Percentiles rank a stretch among this genome's conserved stretches.
These are phyloP conservation scores for Mycosphaerella arachidis DNA, from an alignment of 2,329 filamentous ascomycete genomes.

Conservation along the genomic window DNA sequence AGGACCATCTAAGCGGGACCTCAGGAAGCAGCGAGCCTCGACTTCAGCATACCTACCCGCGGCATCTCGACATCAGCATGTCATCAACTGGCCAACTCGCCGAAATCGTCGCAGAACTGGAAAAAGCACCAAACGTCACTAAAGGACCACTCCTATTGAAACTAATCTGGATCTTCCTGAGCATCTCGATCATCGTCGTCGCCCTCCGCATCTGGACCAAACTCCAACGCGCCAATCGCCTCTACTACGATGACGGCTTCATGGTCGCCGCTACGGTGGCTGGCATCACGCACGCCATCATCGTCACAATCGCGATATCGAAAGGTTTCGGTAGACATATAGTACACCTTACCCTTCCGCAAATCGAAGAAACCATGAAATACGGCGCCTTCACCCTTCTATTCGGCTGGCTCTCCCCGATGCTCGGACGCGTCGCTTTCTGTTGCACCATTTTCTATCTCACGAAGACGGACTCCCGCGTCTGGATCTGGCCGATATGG, in stretches of 20 bases:
- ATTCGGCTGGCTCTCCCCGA: constrained; percentile 25
- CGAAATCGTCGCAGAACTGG: neutral
- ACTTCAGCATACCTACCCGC: neutral
- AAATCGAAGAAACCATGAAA: constrained; percentile 18
- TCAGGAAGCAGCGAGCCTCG: neutral
- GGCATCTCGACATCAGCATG: neutral
- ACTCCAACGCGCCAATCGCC: constrained; percentile 18
- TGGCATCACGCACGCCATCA: constrained; percentile 24
- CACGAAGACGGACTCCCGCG: constrained; percentile 22
- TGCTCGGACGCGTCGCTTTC: constrained; percentile 28
- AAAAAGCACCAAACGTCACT: constrained; percentile 8
- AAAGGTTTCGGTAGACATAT: constrained; percentile 28
- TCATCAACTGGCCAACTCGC: neutral
- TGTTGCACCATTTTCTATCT: constrained; percentile 29
- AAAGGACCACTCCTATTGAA: constrained; percentile 11
- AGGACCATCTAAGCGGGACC: neutral
- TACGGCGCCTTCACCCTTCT: constrained; percentile 23
- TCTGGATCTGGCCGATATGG: constrained; percentile 28
- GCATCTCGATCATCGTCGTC: constrained; percentile 24
- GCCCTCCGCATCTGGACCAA: constrained; percentile 23
- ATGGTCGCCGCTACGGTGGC: constrained; percentile 24
- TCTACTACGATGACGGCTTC: constrained; percentile 28
- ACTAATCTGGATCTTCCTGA: constrained; percentile 24
- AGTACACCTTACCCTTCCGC: constrained; percentile 14
- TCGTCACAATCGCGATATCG: constrained; percentile 18